Conservation (phyloP, 495 filamentous ascomycete species). For the Sporormia fimetaria region DNA sequence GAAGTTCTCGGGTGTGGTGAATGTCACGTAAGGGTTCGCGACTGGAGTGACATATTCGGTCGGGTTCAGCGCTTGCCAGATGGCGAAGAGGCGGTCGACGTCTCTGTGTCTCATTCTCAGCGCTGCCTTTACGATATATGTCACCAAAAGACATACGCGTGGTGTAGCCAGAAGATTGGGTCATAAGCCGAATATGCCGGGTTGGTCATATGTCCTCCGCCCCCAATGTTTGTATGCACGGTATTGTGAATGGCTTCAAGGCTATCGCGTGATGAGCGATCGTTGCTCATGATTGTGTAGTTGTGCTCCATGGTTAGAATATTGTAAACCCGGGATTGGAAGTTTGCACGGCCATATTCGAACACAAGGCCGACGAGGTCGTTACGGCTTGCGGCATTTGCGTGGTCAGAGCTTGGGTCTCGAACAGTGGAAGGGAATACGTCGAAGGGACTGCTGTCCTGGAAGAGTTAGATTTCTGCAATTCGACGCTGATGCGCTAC, state of each 20-base stretch:
- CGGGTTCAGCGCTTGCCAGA: slow-evolving; percentile 62
- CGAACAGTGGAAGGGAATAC: slow-evolving; percentile 17
- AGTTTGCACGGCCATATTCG: slow-evolving; percentile 37
- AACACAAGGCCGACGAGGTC: slow-evolving; percentile 31
- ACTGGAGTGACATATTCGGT: slow-evolving; percentile 43
- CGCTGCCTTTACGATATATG: background rate
- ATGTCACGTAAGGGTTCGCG: slow-evolving; percentile 39
- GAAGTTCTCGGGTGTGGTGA: slow-evolving; percentile 38
- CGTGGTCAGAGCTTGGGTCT: slow-evolving; percentile 5
- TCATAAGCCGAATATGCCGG: slow-evolving; percentile 60
- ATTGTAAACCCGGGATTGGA: slow-evolving; percentile 46
- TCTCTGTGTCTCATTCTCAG: slow-evolving; percentile 37
- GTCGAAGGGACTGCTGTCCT: slow-evolving; percentile 30
- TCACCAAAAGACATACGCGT: slow-evolving; percentile 28
- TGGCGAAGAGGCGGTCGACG: slow-evolving; percentile 56
- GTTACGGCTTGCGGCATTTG: slow-evolving; percentile 17
- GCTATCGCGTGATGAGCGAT: slow-evolving; percentile 42
- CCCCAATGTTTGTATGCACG: slow-evolving; percentile 45
- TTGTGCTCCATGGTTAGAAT: slow-evolving; percentile 47
- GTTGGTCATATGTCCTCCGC: slow-evolving; percentile 55
- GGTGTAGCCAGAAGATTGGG: slow-evolving; percentile 63
- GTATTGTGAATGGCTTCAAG: slow-evolving; percentile 55
- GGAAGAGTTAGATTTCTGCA: slow-evolving; percentile 13
- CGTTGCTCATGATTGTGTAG: slow-evolving; percentile 48
- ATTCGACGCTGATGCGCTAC: slow-evolving; percentile 31